phyloP scores from a whole-genome alignment of 108 stramenopile genomes.

The Cyclotella sp. region DNA sequence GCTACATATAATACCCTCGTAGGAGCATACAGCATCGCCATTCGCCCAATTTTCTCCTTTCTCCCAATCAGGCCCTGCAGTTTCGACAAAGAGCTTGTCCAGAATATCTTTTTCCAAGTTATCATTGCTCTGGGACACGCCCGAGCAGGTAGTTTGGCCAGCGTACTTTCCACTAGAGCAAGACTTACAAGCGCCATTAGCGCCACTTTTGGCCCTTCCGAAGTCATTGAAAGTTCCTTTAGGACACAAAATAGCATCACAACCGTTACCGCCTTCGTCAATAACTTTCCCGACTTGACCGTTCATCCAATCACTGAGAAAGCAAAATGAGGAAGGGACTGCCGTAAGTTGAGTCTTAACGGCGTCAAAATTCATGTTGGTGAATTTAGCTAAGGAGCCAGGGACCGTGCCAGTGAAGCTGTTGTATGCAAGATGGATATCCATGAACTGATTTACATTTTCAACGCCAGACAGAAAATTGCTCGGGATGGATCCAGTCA shows the following conservation, averaged over 20 bases:
- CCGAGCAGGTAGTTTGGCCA: conserved; percentile 58
- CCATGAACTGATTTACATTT: conserved; percentile 47
- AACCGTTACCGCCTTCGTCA: conserved; percentile 51
- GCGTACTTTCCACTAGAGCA: conserved; percentile 66
- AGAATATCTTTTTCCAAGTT: conserved; percentile 53
- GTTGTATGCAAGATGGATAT: conserved; percentile 54
- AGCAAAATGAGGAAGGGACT: conserved; percentile 27
- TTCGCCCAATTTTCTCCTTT: conserved; percentile 65
- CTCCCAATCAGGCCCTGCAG: conserved; percentile 67
- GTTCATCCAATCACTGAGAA: conserved; percentile 41
- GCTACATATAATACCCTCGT: conserved; percentile 76
- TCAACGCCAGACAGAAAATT: conserved; percentile 57
- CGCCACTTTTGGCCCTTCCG: conserved; percentile 60
- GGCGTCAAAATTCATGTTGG: conserved; percentile 50
- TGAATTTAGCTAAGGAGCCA: conserved; percentile 20
- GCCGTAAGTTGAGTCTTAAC: conserved; percentile 34
- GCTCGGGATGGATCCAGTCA: conserved; percentile 71
- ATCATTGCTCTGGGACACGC: conserved; percentile 49
- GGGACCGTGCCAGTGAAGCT: conserved; percentile 63
- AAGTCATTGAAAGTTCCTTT: conserved; percentile 72
- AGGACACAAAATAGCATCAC: conserved; percentile 79
- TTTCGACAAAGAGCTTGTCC: conserved; percentile 62
- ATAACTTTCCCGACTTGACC: conserved; percentile 54
- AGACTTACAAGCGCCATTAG: conserved; percentile 37
- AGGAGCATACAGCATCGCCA: conserved; percentile 61